Conservation (phyloP, 2,329 filamentous ascomycete genomes). For the Fusarium sp. region DNA sequence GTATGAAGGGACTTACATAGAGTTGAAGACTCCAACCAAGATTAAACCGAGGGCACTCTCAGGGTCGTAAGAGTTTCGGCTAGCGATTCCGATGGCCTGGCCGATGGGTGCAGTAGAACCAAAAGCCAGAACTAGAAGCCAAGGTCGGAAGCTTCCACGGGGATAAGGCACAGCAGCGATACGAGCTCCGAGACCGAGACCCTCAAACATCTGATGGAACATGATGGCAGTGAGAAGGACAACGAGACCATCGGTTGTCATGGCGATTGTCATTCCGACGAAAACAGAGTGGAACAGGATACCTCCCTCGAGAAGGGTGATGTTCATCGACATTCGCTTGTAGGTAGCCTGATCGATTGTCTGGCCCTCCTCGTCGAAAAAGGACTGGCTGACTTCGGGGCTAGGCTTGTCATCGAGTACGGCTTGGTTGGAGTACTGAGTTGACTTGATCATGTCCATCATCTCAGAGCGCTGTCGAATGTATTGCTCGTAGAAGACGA, state of each 20-base stretch:
- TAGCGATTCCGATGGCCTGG: constrained; percentile 69
- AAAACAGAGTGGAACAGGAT: constrained; percentile 84
- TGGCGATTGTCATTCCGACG: constrained; percentile 77
- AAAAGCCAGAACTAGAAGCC: constrained; percentile 69
- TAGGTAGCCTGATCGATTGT: constrained; percentile 57
- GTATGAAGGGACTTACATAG: constrained; percentile 57
- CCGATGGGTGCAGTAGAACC: constrained; percentile 72
- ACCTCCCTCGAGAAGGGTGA: constrained; percentile 78
- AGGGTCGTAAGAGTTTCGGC: constrained; percentile 67
- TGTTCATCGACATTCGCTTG: constrained; percentile 75
- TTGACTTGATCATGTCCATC: constrained; percentile 60
- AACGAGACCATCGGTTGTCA: constrained; percentile 73
- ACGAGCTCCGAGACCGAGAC: constrained; percentile 74
- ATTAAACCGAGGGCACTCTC: constrained; percentile 71
- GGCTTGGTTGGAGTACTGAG: constrained; percentile 4
- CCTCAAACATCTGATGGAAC: constrained; percentile 77
- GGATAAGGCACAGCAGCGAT: constrained; percentile 73
- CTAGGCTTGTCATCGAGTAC: constrained; percentile 47
- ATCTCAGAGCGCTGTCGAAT: constrained; percentile 68
- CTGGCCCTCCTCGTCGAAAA: constrained; percentile 56
- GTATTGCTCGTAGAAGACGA: constrained; percentile 71
- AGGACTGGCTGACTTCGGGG: constrained; percentile 42
- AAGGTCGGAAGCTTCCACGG: constrained; percentile 64
- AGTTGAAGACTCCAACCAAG: constrained; percentile 72
- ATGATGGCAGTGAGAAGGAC: constrained; percentile 74